Conservation (phyloP, 2,329 filamentous ascomycete species). For the Septoria linicola region DNA sequence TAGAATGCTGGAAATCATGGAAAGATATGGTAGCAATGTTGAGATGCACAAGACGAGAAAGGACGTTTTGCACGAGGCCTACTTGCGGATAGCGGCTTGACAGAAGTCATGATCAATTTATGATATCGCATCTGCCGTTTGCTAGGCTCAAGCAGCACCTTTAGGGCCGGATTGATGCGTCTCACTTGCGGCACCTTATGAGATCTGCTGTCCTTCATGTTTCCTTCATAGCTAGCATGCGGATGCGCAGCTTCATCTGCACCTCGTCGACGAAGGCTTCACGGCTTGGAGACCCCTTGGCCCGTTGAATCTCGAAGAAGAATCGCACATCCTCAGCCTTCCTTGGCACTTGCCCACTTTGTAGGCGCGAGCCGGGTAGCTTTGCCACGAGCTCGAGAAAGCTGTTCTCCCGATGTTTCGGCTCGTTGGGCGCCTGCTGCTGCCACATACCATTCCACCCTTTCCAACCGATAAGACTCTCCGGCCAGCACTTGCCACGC, state of each 20-base stretch:
- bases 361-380: conserved; percentile 9
- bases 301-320: conserved; percentile 11
- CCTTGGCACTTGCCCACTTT: neutral
- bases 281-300: conserved; percentile 6
- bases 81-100: conserved; percentile 36
- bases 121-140: too few relatives aligned
- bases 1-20: conserved; percentile 48
- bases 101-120: neutral
- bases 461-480: conserved; percentile 11
- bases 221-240: conserved; percentile 4
- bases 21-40: conserved; percentile 44
- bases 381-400: conserved; percentile 14
- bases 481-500: conserved; percentile 7
- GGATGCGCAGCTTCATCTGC: conserved; percentile 10
- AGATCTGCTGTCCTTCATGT: neutral
- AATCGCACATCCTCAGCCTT: conserved; percentile 16
- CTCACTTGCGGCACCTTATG: too few relatives aligned
- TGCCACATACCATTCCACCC: conserved; percentile 10
- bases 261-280: conserved; percentile 17
- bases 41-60: conserved; percentile 51
- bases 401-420: conserved; percentile 2
- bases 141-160: too few relatives aligned
- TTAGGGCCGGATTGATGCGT: too few relatives aligned
- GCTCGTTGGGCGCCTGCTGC: neutral
- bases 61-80: conserved; percentile 47